phyloP scores from a whole-genome alignment of 2,329 filamentous ascomycete species.

The Trichophyton mentagrophytes region DNA sequence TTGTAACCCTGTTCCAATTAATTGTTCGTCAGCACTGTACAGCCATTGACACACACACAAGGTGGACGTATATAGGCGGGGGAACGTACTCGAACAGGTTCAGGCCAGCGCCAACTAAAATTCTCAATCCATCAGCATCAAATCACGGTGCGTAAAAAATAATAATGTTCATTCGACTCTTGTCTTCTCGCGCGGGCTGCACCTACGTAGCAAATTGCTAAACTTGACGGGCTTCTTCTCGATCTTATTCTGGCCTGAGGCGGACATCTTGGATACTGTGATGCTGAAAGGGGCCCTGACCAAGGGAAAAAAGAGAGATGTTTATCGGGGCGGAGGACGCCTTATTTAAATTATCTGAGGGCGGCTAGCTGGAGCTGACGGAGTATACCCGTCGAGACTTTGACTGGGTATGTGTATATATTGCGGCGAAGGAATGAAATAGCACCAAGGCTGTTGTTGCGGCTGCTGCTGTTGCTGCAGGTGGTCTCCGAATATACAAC shows the following conservation, averaged over 20 bases:
- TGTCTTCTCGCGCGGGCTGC: background rate
- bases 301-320: slow-evolving; percentile 55
- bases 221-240: slow-evolving; percentile 99
- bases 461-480: background rate
- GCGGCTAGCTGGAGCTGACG: slow-evolving; percentile 3
- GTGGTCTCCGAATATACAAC: background rate
- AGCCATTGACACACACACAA: background rate
- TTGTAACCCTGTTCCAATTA: slow-evolving; percentile 42
- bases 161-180: background rate
- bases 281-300: slow-evolving; percentile 72
- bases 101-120: slow-evolving; percentile 66
- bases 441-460: background rate
- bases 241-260: slow-evolving; percentile 41
- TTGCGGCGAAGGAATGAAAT: background rate
- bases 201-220: slow-evolving; percentile 78
- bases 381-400: background rate
- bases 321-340: background rate
- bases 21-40: background rate
- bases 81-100: slow-evolving; percentile 74
- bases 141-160: background rate
- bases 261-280: slow-evolving; percentile 23
- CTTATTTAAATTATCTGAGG: background rate
- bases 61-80: background rate
- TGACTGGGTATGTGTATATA: background rate
- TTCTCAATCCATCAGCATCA: slow-evolving; percentile 9